Conservation (phyloP, 768 basidiomycete species). For the Inosperma sp. region DNA sequence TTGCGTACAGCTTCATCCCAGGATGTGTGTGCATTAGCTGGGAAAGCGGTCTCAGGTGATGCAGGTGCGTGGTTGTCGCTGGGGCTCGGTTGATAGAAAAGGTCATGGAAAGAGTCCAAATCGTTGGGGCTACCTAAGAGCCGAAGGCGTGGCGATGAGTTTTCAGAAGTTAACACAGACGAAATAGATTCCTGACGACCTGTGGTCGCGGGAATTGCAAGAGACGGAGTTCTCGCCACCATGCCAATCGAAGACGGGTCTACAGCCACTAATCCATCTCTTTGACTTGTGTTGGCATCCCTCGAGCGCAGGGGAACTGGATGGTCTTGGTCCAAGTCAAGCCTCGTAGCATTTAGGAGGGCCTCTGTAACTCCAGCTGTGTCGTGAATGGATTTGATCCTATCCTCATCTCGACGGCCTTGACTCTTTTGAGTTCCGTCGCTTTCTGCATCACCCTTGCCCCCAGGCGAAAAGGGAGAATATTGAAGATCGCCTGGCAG, state of each 20-base stretch:
- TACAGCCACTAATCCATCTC: no score
- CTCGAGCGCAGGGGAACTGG: no score
- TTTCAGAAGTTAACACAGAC: slow-evolving; percentile 16
- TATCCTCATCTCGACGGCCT: slow-evolving; percentile 20
- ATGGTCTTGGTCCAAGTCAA: slow-evolving; percentile 6
- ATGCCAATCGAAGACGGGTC: slow-evolving; percentile 1
- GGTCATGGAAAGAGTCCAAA: slow-evolving; percentile 66
- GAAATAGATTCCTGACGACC: slow-evolving; percentile 14
- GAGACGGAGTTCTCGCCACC: not conserved
- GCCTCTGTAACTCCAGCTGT: slow-evolving; percentile 61
- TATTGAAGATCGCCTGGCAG: slow-evolving; percentile 43
- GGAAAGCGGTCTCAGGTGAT: slow-evolving; percentile 24
- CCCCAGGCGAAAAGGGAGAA: slow-evolving; percentile 36
- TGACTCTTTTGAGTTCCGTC: not conserved
- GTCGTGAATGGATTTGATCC: slow-evolving; percentile 36
- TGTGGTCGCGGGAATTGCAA: not conserved
- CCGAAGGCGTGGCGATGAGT: slow-evolving; percentile 40
- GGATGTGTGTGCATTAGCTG: slow-evolving; percentile 26
- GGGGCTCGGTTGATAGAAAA: slow-evolving; percentile 58
- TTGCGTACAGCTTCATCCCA: slow-evolving; percentile 33
- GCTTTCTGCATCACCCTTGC: not conserved
- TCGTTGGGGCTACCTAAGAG: slow-evolving; percentile 58
- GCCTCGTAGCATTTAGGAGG: slow-evolving; percentile 40
- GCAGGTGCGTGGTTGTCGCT: slow-evolving; percentile 18
- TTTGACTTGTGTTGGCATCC: no score